Conservation (phyloP, 1,284 basidiomycete genomes). For the Ganoderma resinaceum region DNA sequence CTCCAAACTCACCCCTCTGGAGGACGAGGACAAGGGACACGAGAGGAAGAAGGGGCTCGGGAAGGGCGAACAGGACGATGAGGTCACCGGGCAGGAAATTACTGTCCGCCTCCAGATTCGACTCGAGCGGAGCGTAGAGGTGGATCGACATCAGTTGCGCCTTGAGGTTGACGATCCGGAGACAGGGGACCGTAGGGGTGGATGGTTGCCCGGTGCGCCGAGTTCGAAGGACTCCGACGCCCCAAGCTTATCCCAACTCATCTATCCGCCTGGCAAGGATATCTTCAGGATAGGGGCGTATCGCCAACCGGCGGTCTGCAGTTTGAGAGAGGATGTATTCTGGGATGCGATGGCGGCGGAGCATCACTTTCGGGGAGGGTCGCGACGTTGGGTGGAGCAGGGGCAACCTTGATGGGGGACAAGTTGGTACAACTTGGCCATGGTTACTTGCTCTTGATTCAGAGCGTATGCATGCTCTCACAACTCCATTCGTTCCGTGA, state of each 20-base stretch:
- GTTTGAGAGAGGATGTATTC: background rate
- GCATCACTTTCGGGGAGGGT: background rate
- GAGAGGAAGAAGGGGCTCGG: too few species aligned
- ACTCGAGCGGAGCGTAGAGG: background rate
- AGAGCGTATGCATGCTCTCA: background rate
- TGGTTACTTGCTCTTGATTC: background rate
- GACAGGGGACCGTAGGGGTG: background rate
- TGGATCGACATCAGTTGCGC: background rate
- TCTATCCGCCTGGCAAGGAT: background rate
- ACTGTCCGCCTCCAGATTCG: background rate
- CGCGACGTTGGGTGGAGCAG: background rate
- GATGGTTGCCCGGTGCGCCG: background rate
- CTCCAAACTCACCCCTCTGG: background rate
- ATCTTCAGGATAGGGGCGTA: background rate
- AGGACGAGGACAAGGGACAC: background rate
- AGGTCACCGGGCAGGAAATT: background rate
- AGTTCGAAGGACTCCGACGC: background rate
- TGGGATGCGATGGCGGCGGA: background rate
- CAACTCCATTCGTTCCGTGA: background rate
- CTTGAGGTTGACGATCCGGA: background rate
- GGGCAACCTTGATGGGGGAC: background rate
- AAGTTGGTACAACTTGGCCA: background rate
- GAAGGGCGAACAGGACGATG: background rate
- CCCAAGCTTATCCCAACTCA: background rate
- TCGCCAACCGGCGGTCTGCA: background rate